These are phyloP conservation scores for Rostrohypoxylon terebratum DNA, from an alignment of 495 filamentous ascomycete species.

Conservation along the genomic window DNA sequence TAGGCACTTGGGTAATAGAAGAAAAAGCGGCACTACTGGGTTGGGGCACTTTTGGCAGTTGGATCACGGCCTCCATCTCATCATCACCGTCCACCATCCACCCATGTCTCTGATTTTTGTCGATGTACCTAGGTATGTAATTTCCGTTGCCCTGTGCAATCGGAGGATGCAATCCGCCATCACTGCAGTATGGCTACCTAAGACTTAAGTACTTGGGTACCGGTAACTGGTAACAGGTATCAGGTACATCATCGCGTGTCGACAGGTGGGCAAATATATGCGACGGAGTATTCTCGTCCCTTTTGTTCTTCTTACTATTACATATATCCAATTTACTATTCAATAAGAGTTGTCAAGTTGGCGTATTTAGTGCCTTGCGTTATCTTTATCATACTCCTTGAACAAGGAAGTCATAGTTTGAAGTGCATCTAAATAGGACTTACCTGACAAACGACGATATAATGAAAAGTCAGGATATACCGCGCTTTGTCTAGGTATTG, in stretches of 20 bases:
- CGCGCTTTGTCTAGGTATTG: neutral
- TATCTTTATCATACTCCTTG: neutral
- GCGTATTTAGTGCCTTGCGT: constrained; percentile 7
- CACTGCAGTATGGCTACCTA: constrained; percentile 1
- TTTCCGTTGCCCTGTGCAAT: constrained; percentile 49
- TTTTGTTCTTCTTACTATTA: neutral
- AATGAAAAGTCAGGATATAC: neutral
- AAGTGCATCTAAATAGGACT: neutral
- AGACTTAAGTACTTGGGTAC: constrained; percentile 18
- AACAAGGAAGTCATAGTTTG: constrained; percentile 5
- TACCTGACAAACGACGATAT: neutral
- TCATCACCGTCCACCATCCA: neutral
- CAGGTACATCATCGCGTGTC: neutral
- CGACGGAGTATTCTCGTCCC: constrained; percentile 6
- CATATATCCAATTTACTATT: constrained; percentile 4
- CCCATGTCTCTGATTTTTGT: constrained; percentile 4
- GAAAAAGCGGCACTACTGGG: constrained; percentile 30
- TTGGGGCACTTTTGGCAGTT: constrained; percentile 28
- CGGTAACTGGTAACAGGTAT: neutral
- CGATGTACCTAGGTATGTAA: constrained; percentile 42
- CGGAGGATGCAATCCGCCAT: constrained; percentile 42
- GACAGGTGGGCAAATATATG: constrained; percentile 6
- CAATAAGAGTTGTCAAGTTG: neutral
- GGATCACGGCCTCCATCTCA: constrained; percentile 1
- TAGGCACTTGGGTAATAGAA: neutral